phyloP scores from a whole-genome alignment of 768 basidiomycete genomes.

The Tricholomella constricta region DNA sequence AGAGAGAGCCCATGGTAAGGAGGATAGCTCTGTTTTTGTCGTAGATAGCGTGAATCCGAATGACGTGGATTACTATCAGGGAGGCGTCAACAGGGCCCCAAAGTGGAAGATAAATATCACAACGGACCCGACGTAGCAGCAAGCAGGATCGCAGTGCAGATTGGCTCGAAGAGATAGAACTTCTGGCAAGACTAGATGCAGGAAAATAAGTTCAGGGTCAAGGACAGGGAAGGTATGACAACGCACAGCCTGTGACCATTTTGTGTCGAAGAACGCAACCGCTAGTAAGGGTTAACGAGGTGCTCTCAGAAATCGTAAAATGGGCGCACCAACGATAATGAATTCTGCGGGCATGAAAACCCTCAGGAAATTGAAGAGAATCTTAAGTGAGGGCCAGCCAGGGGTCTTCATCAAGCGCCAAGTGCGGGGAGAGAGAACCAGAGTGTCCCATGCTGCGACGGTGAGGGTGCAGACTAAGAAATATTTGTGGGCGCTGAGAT shows the following conservation, averaged over 20 bases:
- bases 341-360: conserved; percentile 82
- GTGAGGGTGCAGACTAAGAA: conserved; percentile 89
- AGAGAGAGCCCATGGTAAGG: conserved; percentile 54
- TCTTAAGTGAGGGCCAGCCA: conserved; percentile 78
- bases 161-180: conserved; percentile 86
- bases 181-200: conserved; percentile 53
- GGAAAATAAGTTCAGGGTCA: conserved; percentile 1
- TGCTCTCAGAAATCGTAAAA: background rate
- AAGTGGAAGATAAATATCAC: background rate
- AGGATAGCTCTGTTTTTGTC: conserved; percentile 62
- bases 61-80: conserved; percentile 62
- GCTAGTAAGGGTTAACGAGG: conserved; percentile 41
- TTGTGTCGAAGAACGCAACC: conserved; percentile 83
- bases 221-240: background rate
- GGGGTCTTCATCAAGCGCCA: conserved; percentile 67
- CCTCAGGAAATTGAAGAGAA: conserved; percentile 73
- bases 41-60: conserved; percentile 79
- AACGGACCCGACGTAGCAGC: conserved; percentile 63
- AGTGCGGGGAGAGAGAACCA: conserved; percentile 79
- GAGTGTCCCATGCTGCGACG: conserved; percentile 87
- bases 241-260: conserved; percentile 56
- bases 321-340: conserved; percentile 60
- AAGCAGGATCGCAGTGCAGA: conserved; percentile 79
- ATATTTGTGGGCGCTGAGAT: conserved; percentile 85
- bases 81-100: background rate